Evolutionary conservation across 2,329 filamentous ascomycete species (phyloP), one percentile per base, ranked within the genome.

Genomic region (Cucurbitaria berberidis): DNA sequence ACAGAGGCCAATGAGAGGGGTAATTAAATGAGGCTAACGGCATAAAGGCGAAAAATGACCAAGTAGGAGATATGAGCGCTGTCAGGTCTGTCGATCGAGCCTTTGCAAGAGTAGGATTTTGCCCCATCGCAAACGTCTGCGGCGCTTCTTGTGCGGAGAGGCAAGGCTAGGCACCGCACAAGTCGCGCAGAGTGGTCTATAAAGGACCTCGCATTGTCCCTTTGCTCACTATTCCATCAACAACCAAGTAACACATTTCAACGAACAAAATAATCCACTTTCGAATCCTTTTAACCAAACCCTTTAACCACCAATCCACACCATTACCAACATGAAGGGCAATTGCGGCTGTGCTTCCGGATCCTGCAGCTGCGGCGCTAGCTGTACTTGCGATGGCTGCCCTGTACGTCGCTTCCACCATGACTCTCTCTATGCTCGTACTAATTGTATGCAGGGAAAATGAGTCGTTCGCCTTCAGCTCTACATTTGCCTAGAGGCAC

Each of bases 341-440:
- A 64, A 67, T 63, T 68, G 64, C 52, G 64, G 63, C 48, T 69
- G 66, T 54, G 53, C 60, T 45, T 51, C 62, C 16, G 60, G 58
- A 16, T 44, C 53, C 43, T 69, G 66, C 63, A 63, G 56, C 57
- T 69, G 66, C 59, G 66, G 64, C 30, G 22, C 54, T 8, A 48
- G 24, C 42, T 69, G 66, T 63, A 51, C 43, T 32, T 69, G 66
- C 56, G 64, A 65, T 46, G 59, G 51, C 54, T 69, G 64, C 63
- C 64, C 64, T 30, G 66, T 68, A 67, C 7, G 66, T 53, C 40
- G 1, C 18, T 22, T 29, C 26, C 6, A 16, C 18, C n/a, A 9
- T 18, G 10, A 24, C 7, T 19, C 24, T 15, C 10, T 34, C 10
- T 8, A 18, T 21, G 5, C 10, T 27, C 1, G 29, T 42, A 30